Conservation (phyloP, 768 basidiomycete genomes). For the Nidularia sp. region DNA sequence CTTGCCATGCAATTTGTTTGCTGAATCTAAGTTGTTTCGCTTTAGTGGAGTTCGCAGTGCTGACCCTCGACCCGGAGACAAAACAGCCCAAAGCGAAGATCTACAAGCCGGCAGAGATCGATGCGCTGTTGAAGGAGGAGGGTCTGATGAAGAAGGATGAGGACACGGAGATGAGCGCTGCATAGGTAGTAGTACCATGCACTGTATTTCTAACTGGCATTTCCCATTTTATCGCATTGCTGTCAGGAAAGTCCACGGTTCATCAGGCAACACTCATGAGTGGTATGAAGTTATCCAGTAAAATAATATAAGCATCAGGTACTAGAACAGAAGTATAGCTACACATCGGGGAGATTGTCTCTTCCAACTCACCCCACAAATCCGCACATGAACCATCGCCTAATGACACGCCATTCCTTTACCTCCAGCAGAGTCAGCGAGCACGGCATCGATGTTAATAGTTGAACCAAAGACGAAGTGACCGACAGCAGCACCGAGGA, state of each 20-base stretch:
- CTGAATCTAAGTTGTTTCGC: background rate
- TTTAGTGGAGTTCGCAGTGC: slow-evolving; percentile 92
- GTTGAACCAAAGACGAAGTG: slow-evolving; percentile 72
- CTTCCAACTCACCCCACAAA: background rate
- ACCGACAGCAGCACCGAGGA: slow-evolving; percentile 77
- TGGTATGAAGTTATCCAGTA: no score
- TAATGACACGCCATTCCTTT: slow-evolving; percentile 84
- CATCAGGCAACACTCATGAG: no score
- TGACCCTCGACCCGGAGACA: slow-evolving; percentile 77
- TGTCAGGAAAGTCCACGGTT: background rate
- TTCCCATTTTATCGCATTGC: slow-evolving; percentile 3
- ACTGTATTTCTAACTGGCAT: slow-evolving; percentile 20
- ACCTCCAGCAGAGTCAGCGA: slow-evolving; percentile 33
- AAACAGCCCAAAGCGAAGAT: slow-evolving; percentile 88
- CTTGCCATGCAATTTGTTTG: slow-evolving; percentile 2
- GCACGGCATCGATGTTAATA: slow-evolving; percentile 59
- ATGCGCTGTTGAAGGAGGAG: slow-evolving; percentile 72
- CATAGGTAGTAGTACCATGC: slow-evolving; percentile 17
- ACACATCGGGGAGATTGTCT: background rate
- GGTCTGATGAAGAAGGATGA: slow-evolving; percentile 87
- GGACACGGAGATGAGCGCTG: slow-evolving; percentile 72
- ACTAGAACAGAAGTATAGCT: background rate
- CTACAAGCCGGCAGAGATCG: slow-evolving; percentile 84
- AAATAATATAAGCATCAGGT: background rate
- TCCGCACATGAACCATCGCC: slow-evolving; percentile 4